Percentiles rank a stretch among this genome's conserved stretches.
Evolutionary conservation across 2,329 filamentous ascomycete genomes (phyloP).

Genomic region (Penicillium freii): DNA sequence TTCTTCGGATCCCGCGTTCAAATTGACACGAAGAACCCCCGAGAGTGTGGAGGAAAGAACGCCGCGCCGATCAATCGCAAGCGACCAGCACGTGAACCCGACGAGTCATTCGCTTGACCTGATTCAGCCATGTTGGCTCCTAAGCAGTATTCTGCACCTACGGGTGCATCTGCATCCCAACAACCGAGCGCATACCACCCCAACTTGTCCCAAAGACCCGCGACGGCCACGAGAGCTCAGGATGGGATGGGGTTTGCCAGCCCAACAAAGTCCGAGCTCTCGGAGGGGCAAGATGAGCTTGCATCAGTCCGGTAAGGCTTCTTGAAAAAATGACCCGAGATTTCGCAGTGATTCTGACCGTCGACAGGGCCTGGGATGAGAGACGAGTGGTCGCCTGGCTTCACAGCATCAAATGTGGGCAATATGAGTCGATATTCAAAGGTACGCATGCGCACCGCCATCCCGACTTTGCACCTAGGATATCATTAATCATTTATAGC

Average conservation of each 20-base stretch:
- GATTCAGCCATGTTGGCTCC: conserved; percentile 40
- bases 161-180: conserved; percentile 36
- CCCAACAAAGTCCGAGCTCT: conserved; percentile 91
- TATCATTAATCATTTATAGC: conserved; percentile 43
- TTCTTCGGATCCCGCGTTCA: conserved; percentile 9
- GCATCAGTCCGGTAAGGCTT: conserved; percentile 66
- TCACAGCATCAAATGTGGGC: conserved; percentile 82
- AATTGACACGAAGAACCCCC: conserved; percentile 8
- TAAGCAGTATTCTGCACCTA: conserved; percentile 39
- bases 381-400: conserved; percentile 89
- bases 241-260: conserved; percentile 61
- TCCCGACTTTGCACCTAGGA: background rate
- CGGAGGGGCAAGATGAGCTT: conserved; percentile 69
- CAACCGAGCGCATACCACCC: conserved; percentile 36
- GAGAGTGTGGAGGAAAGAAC: conserved; percentile 13
- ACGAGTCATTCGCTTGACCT: conserved; percentile 3
- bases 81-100: background rate
- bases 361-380: conserved; percentile 73
- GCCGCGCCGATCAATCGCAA: conserved; percentile 4
- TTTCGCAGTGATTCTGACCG: conserved; percentile 20
- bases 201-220: conserved; percentile 29
- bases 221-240: conserved; percentile 29
- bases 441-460: conserved; percentile 44
- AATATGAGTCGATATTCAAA: conserved; percentile 89
- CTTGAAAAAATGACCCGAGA: background rate